Base-by-base conservation (phyloP, 1,139 yeast genomes). In the Nakaseomyces bracarensis region DNA sequence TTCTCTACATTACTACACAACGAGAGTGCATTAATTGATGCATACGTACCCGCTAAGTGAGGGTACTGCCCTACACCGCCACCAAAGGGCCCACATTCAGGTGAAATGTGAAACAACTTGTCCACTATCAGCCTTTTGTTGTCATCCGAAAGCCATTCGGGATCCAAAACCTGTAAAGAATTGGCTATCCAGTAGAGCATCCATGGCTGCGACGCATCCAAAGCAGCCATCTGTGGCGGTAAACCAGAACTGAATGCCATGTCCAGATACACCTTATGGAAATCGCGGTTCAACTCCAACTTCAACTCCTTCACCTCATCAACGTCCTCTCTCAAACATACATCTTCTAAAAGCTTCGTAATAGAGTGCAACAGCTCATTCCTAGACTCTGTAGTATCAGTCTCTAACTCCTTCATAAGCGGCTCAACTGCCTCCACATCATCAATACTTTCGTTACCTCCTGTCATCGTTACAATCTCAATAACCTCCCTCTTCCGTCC, bases 201-300 rank as follows among this genome's bases (percentile, higher is more conserved):
- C 98, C 98, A 93, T 0, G 95, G 80, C 48, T 83, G 89, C 19
- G 94, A 83, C 0, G 96, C 91, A 62, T 91, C 97, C 38, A 85
- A 67, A 0, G 64, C 58, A 11, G 39, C 65, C 62, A 61, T 70
- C 74, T 36, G 63, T 55, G 65, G 57, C 4, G 68, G 59, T 2
- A 68, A 22, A 70, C 67, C 22, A 59, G 61, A 16, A 47, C 35
- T 51, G 19, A 83, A 63, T 36, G 70, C 68, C 20, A 58, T 49
- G 15, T 62, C 55, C 11, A 72, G 54, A 50, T 68, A 80, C 43
- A 49, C 50, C 18, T 52, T 44, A 49, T 76, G 81, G 3, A 52
- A 57, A 3, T 54, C 54, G 23, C 58, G 55, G 11, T 54, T 49
- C 42, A 71, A 54, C 3, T 35, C 40, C 5, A 64, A 63, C 11